These are phyloP conservation scores for Hepatocystis sp. DNA, from an alignment of 169 alveolate species.

Conservation along the genomic window DNA sequence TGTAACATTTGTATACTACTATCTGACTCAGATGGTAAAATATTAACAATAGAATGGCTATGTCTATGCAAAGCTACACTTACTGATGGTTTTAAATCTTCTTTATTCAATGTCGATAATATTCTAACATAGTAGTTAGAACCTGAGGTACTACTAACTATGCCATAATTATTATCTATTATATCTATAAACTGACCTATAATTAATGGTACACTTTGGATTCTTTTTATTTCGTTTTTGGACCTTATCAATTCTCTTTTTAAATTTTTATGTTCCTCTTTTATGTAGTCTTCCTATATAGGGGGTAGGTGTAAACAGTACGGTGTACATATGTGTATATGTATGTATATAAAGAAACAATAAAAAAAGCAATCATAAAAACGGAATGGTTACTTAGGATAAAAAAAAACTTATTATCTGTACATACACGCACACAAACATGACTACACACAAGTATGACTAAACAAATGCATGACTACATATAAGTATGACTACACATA, in stretches of 20 bases:
- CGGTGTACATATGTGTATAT: neutral
- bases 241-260: constrained; percentile 97
- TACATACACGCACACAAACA: no score
- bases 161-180: constrained; percentile 97
- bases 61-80: constrained; percentile 99
- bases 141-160: constrained; percentile 97
- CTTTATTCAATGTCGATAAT: constrained; percentile 98
- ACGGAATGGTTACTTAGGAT: neutral
- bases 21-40: constrained; percentile 99
- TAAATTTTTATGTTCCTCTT: constrained; percentile 97
- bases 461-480: no score
- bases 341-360: neutral
- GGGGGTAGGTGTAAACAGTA: neutral
- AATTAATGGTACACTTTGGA: constrained; percentile 98
- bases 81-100: constrained; percentile 97
- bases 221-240: constrained; percentile 97
- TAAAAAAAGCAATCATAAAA: neutral
- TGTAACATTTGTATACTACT: constrained; percentile 97
- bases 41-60: constrained; percentile 98
- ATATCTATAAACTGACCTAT: constrained; percentile 99
- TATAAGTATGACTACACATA: no score
- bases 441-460: no score
- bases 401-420: no score
- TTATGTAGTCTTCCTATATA: constrained; percentile 95
- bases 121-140: constrained; percentile 98